Percentiles rank a stretch among this genome's conserved stretches.
phyloP scores from a whole-genome alignment of 768 basidiomycete genomes.

The Hortiboletus flavorubellus region DNA sequence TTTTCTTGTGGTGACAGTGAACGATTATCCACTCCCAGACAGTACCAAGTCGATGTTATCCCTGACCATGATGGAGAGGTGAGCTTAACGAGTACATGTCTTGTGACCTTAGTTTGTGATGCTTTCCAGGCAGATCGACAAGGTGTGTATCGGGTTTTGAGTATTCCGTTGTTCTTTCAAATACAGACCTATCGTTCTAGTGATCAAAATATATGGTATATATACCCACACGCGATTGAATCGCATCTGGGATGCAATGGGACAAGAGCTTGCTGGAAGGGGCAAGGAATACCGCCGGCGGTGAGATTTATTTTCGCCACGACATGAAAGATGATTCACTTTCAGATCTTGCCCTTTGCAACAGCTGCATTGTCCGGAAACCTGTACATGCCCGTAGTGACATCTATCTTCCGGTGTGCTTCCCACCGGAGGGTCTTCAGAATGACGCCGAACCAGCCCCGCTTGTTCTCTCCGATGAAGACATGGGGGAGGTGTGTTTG shows the following conservation, averaged over 20 bases:
- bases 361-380: constrained; percentile 46
- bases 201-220: constrained; percentile 48
- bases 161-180: neutral
- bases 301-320: constrained; percentile 25
- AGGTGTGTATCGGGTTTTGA: constrained; percentile 32
- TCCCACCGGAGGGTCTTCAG: constrained; percentile 38
- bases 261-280: constrained; percentile 38
- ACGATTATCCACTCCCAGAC: neutral
- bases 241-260: constrained; percentile 46
- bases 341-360: neutral
- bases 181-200: constrained; percentile 23
- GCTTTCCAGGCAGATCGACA: constrained; percentile 36
- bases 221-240: constrained; percentile 48
- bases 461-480: constrained; percentile 40
- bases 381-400: constrained; percentile 36
- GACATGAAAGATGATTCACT: neutral
- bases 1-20: neutral
- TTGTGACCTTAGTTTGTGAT: neutral
- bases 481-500: constrained; percentile 43
- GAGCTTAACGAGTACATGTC: neutral
- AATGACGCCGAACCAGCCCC: constrained; percentile 13
- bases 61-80: constrained; percentile 36
- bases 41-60: constrained; percentile 52
- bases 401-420: constrained; percentile 51
- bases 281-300: constrained; percentile 53